These are phyloP conservation scores for Capsicum pubescens DNA, from an alignment of 257 asterid genomes.

Conservation along the genomic window DNA sequence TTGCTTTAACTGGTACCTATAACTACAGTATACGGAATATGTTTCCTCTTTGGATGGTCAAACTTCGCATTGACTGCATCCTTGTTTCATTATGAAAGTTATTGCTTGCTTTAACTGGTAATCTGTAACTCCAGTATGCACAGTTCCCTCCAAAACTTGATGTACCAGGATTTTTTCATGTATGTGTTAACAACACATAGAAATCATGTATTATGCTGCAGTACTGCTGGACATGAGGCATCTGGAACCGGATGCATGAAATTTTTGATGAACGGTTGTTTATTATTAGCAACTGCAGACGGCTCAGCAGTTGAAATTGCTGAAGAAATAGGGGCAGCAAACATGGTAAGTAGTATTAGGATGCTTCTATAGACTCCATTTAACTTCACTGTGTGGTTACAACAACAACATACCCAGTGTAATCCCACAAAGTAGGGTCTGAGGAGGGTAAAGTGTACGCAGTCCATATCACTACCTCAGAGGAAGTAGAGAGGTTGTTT, in stretches of 20 bases:
- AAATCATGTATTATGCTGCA: slow-evolving; percentile 30
- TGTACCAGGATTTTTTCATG: background rate
- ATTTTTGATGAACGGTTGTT: slow-evolving; percentile 61
- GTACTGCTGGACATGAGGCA: slow-evolving; percentile 68
- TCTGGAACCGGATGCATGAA: slow-evolving; percentile 64
- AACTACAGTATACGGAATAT: background rate
- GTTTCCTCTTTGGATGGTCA: slow-evolving; percentile 4
- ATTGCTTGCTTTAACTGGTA: slow-evolving; percentile 15
- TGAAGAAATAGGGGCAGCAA: slow-evolving; percentile 58
- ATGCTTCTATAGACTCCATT: background rate
- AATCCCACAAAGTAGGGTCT: too few species aligned
- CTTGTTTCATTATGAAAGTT: background rate
- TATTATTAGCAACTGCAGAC: slow-evolving; percentile 60
- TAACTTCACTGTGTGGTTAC: background rate
- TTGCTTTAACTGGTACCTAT: slow-evolving; percentile 2
- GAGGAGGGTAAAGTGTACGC: too few species aligned
- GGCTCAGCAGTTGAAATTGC: slow-evolving; percentile 55
- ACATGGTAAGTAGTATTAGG: slow-evolving; percentile 45
- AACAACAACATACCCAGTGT: too few species aligned
- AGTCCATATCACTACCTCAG: too few species aligned
- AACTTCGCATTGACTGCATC: background rate
- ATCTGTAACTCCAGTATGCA: background rate
- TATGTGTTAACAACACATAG: background rate
- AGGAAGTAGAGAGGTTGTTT: too few species aligned
- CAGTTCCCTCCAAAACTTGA: background rate